Conservation (phyloP, 345 rosid genomes). For the Arabis alpina region DNA sequence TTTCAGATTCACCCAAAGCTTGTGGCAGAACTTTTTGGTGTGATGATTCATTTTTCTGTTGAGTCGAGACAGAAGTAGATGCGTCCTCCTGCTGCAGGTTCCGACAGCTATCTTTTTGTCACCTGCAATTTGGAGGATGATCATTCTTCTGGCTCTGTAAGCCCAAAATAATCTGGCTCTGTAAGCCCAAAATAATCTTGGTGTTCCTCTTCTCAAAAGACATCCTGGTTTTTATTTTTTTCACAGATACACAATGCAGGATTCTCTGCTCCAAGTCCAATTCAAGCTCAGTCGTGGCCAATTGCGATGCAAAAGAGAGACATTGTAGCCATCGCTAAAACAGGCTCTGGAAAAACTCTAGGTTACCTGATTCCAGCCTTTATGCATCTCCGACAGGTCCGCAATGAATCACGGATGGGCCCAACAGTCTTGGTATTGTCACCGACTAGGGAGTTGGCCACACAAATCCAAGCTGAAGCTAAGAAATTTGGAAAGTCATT, state of each 20-base stretch:
- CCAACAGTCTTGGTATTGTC: constrained; percentile 90
- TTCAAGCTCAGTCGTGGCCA: constrained; percentile 99
- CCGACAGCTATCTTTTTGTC: constrained; percentile 64
- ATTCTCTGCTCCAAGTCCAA: constrained; percentile 91
- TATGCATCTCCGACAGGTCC: constrained; percentile 67
- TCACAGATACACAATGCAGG: constrained; percentile 90
- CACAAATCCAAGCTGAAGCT: constrained; percentile 95
- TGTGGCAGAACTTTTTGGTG: constrained; percentile 70
- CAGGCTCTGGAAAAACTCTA: constrained; percentile 96
- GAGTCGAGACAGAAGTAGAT: constrained; percentile 49
- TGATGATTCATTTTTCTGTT: constrained; percentile 61
- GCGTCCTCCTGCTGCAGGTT: constrained; percentile 78
- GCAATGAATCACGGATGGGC: constrained; percentile 74
- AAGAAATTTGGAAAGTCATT: constrained; percentile 89
- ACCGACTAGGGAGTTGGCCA: constrained; percentile 98
- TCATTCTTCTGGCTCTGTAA: constrained; percentile 72
- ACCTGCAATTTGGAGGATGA: constrained; percentile 72
- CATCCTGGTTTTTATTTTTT: constrained; percentile 52
- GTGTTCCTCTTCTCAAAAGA: constrained; percentile 53
- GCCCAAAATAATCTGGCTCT: constrained; percentile 46
- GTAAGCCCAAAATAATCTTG: constrained; percentile 42
- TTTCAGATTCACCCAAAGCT: constrained; percentile 69
- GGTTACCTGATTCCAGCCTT: constrained; percentile 93
- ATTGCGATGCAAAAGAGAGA: constrained; percentile 86
- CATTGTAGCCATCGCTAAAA: constrained; percentile 95